Evolutionary conservation across 495 filamentous ascomycete genomes (phyloP).

Genomic region (Aspergillus heteromorphus): DNA sequence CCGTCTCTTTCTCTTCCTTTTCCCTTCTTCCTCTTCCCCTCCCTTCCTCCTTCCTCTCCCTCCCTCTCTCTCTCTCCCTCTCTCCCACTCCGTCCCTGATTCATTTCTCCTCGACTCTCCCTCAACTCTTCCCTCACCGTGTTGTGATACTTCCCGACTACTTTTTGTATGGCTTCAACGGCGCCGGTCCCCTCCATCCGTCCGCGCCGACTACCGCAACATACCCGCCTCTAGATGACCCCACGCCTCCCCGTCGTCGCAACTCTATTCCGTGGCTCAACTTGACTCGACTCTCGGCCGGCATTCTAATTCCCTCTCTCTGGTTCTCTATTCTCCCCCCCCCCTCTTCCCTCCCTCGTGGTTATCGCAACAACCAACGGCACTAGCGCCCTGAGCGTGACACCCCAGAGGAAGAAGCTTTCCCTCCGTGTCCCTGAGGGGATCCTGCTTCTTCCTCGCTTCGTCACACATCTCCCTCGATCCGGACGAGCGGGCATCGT

Average conservation of each 20-base stretch:
- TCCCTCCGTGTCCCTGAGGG: not conserved
- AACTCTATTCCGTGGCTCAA: constrained; percentile 16
- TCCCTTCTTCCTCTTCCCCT: constrained; percentile 21
- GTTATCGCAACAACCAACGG: not conserved
- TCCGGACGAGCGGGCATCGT: not conserved
- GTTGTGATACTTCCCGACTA: too few relatives aligned
- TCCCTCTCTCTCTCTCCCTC: not conserved
- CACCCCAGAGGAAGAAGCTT: constrained; percentile 1
- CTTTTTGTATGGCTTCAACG: constrained; percentile 17
- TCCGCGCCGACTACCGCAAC: constrained; percentile 4
- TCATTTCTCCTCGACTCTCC: not conserved
- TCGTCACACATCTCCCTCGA: not conserved
- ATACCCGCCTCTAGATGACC: constrained; percentile 10
- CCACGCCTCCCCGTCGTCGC: constrained; percentile 10
- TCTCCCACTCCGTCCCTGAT: not conserved
- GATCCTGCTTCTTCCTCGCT: constrained; percentile 6
- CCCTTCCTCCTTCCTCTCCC: not conserved
- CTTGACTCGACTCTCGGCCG: too few relatives aligned
- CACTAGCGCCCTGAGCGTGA: not conserved
- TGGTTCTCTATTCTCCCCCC: not conserved
- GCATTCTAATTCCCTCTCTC: too few relatives aligned
- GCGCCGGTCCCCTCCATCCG: constrained; percentile 6
- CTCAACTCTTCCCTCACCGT: too few relatives aligned
- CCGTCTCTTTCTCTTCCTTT: constrained; percentile 20
- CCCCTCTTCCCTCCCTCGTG: not conserved